These are phyloP conservation scores for Suhomyces sp. DNA, from an alignment of 805 yeast species.

Conservation along the genomic window DNA sequence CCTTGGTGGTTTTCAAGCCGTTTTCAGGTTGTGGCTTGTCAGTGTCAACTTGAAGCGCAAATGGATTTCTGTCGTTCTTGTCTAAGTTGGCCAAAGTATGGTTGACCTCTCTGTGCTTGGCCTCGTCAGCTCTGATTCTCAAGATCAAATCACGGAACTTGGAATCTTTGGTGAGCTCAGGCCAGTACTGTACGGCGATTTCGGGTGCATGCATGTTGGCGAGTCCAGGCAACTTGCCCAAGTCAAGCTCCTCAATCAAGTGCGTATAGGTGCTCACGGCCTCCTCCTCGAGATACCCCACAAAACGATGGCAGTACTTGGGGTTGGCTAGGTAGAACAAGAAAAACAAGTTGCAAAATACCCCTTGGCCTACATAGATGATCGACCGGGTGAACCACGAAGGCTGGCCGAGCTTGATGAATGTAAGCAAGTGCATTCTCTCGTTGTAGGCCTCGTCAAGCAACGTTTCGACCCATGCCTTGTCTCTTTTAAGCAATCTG, in stretches of 20 bases:
- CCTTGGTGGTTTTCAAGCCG: slow-evolving; percentile 30
- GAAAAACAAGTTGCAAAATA: slow-evolving; percentile 66
- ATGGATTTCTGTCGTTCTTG: slow-evolving; percentile 62
- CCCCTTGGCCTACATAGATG: slow-evolving; percentile 65
- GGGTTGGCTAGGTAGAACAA: slow-evolving; percentile 57
- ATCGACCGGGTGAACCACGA: slow-evolving; percentile 52
- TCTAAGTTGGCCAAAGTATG: slow-evolving; percentile 69
- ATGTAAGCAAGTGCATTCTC: slow-evolving; percentile 71
- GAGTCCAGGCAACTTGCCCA: slow-evolving; percentile 49
- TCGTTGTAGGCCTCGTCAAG: slow-evolving; percentile 77
- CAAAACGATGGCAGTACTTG: slow-evolving; percentile 67
- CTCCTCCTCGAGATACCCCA: slow-evolving; percentile 75
- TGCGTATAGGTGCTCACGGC: slow-evolving; percentile 70
- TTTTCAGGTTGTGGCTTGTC: slow-evolving; percentile 37
- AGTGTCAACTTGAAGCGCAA: slow-evolving; percentile 45
- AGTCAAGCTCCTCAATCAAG: slow-evolving; percentile 50
- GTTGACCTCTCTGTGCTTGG: slow-evolving; percentile 76
- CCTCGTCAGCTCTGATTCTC: slow-evolving; percentile 71
- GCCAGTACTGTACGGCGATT: slow-evolving; percentile 65
- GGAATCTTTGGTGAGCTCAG: slow-evolving; percentile 46
- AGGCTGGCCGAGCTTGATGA: slow-evolving; percentile 62
- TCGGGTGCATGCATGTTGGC: slow-evolving; percentile 47
- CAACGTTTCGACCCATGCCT: slow-evolving; percentile 73
- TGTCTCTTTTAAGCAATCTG: slow-evolving; percentile 59
- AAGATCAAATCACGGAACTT: slow-evolving; percentile 57